A percentile compares a stretch with the other conserved stretches of the same genome.
Conservation (phyloP, 139 green algal genomes). For the Coccomyxa sp. region DNA sequence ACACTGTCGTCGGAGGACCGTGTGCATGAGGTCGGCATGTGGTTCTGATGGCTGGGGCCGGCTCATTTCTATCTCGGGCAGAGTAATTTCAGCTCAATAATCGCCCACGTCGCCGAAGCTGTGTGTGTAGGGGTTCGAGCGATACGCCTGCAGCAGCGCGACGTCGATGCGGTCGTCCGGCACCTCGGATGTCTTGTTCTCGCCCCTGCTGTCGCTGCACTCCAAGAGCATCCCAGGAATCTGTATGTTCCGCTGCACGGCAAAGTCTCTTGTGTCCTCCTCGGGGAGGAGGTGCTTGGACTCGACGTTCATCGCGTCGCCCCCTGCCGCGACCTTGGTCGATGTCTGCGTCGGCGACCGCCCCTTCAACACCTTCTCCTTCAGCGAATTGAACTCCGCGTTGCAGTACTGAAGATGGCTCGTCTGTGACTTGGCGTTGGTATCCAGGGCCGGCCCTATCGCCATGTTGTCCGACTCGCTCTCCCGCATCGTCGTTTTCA, state of each 20-base stretch:
- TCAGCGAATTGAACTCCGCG: neutral
- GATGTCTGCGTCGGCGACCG: neutral
- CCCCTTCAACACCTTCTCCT: neutral
- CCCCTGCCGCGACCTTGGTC: neutral
- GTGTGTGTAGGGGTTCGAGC: neutral
- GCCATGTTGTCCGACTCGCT: neutral
- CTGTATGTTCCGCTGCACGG: neutral
- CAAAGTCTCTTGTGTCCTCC: neutral
- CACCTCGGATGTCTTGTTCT: neutral
- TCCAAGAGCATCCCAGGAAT: neutral
- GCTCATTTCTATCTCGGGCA: neutral
- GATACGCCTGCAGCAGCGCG: neutral
- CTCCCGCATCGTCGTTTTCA: neutral
- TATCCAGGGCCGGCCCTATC: neutral
- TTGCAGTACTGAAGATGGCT: neutral
- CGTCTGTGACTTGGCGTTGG: neutral
- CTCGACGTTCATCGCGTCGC: neutral
- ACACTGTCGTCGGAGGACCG: neutral
- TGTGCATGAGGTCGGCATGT: neutral
- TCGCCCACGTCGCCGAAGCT: neutral
- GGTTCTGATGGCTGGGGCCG: neutral
- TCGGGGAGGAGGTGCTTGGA: neutral
- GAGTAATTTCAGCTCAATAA: constrained; percentile 2
- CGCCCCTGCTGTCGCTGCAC: neutral
- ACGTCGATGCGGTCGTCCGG: neutral